Base-by-base conservation (phyloP, 495 filamentous ascomycete species). In the Xeromyces bisporus region DNA sequence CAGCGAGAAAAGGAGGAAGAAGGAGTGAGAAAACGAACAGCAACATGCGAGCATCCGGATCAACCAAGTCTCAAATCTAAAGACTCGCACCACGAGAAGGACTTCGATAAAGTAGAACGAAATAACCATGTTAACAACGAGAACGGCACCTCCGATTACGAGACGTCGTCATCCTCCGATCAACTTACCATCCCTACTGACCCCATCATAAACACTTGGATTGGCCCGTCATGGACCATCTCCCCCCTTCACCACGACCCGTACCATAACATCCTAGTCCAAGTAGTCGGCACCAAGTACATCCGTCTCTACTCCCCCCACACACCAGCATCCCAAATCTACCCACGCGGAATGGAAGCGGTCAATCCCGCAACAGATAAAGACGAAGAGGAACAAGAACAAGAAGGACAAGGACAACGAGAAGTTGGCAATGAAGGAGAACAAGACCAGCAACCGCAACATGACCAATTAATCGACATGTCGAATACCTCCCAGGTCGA, bases 241-340 rank as follows among this genome's bases (percentile, higher is more conserved):
- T 91, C 81, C 0, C 89, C 91, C 3, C 54, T 94, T 12, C 89
- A 97, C 49, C 87, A 82, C 13, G 89, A 97, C 45, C 82, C 84
- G 1, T 85, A 93, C 46, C 79, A 94, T 44, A 97, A 97, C 42
- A 70, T 96, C 18, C 67, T 97, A 7, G 72, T 76, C 12, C 89
- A 96, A 47, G 79, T 94, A 0, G 81, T 93, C 0, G 89, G 89
- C 0, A 63, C 70, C 25, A 97, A 97, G 50, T 97, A 94, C 46
- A 59, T 97, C 17, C 64, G 87, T 2, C 61, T 96, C 3, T 97
- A 94, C 53, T 61, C 74, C 3, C 83, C 87, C 0, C 42, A 44
- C 47, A 79, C 53, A 58, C 68, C 38, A 13, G 53, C 56, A 2
- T 54, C 51, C 23, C 21, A 64, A 51, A 43, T 96, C 42, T 70